Evolutionary conservation across 441 rosid genomes (phyloP).

Genomic region (Populus hybrid): DNA sequence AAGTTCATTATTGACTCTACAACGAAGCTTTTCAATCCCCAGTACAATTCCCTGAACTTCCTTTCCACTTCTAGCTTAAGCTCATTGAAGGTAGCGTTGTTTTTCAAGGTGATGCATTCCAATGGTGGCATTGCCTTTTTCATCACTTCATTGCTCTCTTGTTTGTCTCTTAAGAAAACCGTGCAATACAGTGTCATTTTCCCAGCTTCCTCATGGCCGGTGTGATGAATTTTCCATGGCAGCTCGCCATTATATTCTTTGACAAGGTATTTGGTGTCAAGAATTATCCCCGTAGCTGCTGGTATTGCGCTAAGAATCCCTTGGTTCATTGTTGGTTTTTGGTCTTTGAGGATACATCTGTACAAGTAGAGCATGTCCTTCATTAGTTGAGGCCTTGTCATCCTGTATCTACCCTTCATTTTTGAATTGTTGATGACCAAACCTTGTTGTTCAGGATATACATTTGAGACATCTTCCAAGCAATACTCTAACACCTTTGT

Average conservation of each 20-base stretch:
- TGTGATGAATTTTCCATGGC: conserved; percentile 21
- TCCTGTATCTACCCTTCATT: conserved; percentile 40
- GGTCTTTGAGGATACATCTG: conserved; percentile 52
- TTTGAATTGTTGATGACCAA: conserved; percentile 32
- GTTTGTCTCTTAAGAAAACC: conserved; percentile 28
- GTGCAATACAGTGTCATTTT: conserved; percentile 61
- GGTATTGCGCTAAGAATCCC: conserved; percentile 46
- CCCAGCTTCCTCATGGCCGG: conserved; percentile 27
- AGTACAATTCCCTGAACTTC: conserved; percentile 59
- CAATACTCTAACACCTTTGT: conserved; percentile 83
- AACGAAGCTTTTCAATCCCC: conserved; percentile 54
- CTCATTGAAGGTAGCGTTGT: conserved; percentile 56
- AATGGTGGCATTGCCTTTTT: conserved; percentile 39
- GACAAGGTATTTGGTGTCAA: conserved; percentile 60
- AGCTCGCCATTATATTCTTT: conserved; percentile 51
- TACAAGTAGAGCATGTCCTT: conserved; percentile 59
- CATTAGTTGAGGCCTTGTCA: conserved; percentile 57
- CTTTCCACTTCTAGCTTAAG: conserved; percentile 58
- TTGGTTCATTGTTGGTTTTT: conserved; percentile 31
- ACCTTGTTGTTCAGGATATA: conserved; percentile 39
- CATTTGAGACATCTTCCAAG: conserved; percentile 64
- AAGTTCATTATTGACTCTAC: conserved; percentile 41
- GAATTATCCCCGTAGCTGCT: conserved; percentile 57
- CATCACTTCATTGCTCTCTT: conserved; percentile 14
- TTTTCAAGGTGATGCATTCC: conserved; percentile 55